Evolutionary conservation across 192 early-diverging fungal species (phyloP), one percentile per base, ranked within the genome.

Genomic region (Backusella australiensis): DNA sequence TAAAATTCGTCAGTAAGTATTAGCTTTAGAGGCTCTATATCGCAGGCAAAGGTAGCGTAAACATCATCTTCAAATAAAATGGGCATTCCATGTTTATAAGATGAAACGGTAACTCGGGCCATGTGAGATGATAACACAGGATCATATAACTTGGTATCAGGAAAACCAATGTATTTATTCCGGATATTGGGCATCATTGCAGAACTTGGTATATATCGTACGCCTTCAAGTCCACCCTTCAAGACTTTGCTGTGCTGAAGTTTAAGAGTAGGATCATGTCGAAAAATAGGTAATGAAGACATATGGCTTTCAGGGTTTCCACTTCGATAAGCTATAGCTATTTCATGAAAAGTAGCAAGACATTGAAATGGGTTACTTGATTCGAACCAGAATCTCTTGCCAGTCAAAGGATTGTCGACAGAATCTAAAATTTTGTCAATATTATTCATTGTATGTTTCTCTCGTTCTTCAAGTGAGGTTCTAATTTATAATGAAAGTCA

Each of bases 61-160:
- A 93, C 94, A 82, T 99, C 96, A 85, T 98, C 96, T 21, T 98
- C 96, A 3, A 95, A 91, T 0, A 96, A 95, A 89, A 98, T 98
- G 14, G 91, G 85, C 67, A 99, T 80, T 4, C 89, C 91, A 17
- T 86, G 86, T 39, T 85, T 80, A 56, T 94, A 88, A 85, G 95
- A 97, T 73, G 89, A 89, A 32, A 96, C 86, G 26, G 95, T 95
- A n/a, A 95, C 94, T 81, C 97, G 88, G 74, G 95, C 86, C 97
- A 99, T 98, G 79, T 99, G 97, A 26, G 95, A 91, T 21, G 46
- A 49, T n/a, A 49, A 1, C 0, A 6, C 15, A 44, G 42, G 42
- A 17, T 17, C 15, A 39, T 39, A 39, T 12, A 39, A 39, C 11
- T 39, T 11, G 0, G 97, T 96, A 82, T 99, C 97, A 34, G 98